A percentile compares a stretch with the other conserved stretches of the same genome.
Conservation (phyloP, 1,139 yeast species). For the Scheffersomyces titani region DNA sequence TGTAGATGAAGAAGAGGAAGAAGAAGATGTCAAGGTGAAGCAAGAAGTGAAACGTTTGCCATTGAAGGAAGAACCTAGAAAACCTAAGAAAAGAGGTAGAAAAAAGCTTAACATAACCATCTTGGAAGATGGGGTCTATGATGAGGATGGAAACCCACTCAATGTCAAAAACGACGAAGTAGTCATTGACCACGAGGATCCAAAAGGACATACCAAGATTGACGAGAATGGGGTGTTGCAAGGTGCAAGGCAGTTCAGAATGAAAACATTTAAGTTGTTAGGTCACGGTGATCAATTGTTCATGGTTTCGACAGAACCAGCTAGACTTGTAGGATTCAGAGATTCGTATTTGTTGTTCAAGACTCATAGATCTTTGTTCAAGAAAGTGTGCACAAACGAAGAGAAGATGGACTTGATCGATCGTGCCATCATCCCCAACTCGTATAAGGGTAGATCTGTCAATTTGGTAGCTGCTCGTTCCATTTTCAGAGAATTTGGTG, state of each 20-base stretch:
- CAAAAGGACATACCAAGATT: slow-evolving; percentile 76
- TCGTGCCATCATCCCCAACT: slow-evolving; percentile 81
- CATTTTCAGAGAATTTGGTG: slow-evolving; percentile 90
- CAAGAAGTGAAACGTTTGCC: slow-evolving; percentile 13
- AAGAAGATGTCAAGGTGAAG: slow-evolving; percentile 17
- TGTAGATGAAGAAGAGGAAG: slow-evolving; percentile 20
- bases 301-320: slow-evolving; percentile 96
- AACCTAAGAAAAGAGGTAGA: slow-evolving; percentile 49
- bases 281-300: slow-evolving; percentile 74
- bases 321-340: slow-evolving; percentile 90
- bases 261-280: slow-evolving; percentile 76
- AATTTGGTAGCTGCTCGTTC: slow-evolving; percentile 91
- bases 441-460: slow-evolving; percentile 88
- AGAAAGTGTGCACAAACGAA: slow-evolving; percentile 71
- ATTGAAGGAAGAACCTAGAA: slow-evolving; percentile 30
- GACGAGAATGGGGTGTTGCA: slow-evolving; percentile 64
- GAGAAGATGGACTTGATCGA: slow-evolving; percentile 84
- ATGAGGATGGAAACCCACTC: slow-evolving; percentile 54
- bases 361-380: slow-evolving; percentile 72
- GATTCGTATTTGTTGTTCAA: slow-evolving; percentile 91
- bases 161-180: slow-evolving; percentile 77
- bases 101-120: slow-evolving; percentile 40
- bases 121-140: slow-evolving; percentile 43
- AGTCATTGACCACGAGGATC: slow-evolving; percentile 70
- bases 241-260: slow-evolving; percentile 79